Conservation (phyloP, 352 stramenopile species). For the Pythium dissotocum region DNA sequence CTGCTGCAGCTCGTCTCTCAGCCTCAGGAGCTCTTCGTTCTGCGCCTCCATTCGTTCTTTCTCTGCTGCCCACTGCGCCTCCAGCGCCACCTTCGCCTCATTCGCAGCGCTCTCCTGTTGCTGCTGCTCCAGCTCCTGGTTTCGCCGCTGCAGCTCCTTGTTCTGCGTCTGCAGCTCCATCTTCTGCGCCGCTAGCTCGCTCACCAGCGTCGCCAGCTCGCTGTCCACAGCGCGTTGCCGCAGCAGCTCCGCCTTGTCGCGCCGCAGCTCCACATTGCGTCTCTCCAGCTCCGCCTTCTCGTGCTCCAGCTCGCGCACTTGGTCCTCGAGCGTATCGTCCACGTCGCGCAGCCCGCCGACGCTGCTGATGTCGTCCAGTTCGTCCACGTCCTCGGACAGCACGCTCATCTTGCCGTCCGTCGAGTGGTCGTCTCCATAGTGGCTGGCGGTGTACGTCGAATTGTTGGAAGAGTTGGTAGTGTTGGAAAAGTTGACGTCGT, state of each 20-base stretch:
- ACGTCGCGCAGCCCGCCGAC: conserved; percentile 16
- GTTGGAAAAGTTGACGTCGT: conserved; percentile 10
- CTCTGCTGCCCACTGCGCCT: neutral
- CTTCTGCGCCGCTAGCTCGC: conserved; percentile 9
- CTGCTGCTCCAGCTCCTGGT: conserved; percentile 2
- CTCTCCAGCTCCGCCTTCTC: conserved; percentile 16
- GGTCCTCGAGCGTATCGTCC: conserved; percentile 28
- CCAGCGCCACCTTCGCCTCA: neutral
- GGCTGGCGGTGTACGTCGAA: neutral
- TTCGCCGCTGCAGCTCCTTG: conserved; percentile 4
- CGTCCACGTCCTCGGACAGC: conserved; percentile 17
- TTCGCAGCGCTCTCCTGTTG: neutral
- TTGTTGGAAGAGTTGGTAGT: conserved; percentile 2
- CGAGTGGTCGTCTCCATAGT: conserved; percentile 6
- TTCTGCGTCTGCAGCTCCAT: conserved; percentile 14
- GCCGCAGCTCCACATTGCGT: conserved; percentile 7
- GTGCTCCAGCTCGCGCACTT: conserved; percentile 21
- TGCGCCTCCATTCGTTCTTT: conserved; percentile 1
- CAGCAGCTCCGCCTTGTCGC: conserved; percentile 7
- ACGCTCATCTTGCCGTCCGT: conserved; percentile 17
- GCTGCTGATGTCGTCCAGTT: conserved; percentile 6
- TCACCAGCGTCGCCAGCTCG: neutral
- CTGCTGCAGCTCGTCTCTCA: conserved; percentile 10
- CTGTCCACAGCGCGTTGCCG: neutral
- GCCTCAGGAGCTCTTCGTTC: neutral